Percentiles rank a stretch among this genome's conserved stretches.
These are phyloP conservation scores for Arctium minus DNA, from an alignment of 129 eudicot genomes.

Conservation along the genomic window DNA sequence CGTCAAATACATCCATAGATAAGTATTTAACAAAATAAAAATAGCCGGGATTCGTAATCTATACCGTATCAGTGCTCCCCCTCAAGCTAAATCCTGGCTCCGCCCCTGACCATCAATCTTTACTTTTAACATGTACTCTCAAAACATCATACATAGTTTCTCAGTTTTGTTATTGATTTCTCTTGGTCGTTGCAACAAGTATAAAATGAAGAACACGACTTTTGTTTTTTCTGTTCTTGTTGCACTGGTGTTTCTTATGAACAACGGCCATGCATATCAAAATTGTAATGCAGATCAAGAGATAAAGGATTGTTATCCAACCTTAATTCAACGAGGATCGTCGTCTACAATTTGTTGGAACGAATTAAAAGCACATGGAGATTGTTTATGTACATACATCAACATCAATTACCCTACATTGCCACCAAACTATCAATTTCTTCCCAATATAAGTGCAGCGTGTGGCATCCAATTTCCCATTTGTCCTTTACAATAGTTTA, in stretches of 20 bases:
- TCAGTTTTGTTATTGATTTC: neutral
- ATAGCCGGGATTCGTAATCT: too few relatives aligned
- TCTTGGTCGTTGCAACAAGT: neutral
- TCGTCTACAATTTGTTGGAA: neutral
- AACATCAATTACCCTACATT: too few relatives aligned
- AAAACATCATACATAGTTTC: too few relatives aligned
- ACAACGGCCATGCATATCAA: neutral
- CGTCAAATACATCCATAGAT: too few relatives aligned
- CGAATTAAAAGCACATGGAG: too few relatives aligned
- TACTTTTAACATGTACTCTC: neutral
- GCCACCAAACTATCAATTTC: too few relatives aligned
- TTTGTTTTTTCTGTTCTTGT: neutral
- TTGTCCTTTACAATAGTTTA: neutral
- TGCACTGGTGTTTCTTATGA: neutral
- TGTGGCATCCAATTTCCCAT: neutral
- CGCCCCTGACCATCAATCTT: neutral
- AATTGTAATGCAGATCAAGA: neutral
- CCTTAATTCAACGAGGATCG: neutral
- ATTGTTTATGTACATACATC: too few relatives aligned
- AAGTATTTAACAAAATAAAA: too few relatives aligned
- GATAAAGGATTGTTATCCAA: neutral
- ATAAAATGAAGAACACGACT: neutral
- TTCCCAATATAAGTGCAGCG: too few relatives aligned
- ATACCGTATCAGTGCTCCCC: too few relatives aligned
- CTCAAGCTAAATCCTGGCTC: too few relatives aligned